These are phyloP conservation scores for Mycena citricolor DNA, from an alignment of 1,284 basidiomycete species.

Conservation along the genomic window DNA sequence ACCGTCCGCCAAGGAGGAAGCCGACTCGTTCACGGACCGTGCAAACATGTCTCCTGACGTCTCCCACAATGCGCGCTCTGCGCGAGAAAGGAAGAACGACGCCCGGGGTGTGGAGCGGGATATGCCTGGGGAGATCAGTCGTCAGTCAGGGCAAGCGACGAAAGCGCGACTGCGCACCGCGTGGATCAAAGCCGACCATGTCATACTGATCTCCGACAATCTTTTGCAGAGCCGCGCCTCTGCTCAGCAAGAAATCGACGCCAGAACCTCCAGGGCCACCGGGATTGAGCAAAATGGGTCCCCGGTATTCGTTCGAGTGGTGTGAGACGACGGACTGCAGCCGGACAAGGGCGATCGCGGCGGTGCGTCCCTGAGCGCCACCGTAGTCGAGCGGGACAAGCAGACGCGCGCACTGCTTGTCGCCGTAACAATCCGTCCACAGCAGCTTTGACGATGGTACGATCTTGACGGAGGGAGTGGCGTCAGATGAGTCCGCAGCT, in stretches of 20 bases:
- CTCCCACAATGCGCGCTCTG: conserved; percentile 15
- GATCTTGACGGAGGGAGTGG: too few relatives aligned
- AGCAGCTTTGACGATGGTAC: conserved; percentile 10
- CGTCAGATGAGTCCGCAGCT: too few relatives aligned
- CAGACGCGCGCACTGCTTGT: conserved; percentile 15
- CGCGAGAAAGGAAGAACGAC: conserved; percentile 18
- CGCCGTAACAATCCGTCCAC: conserved; percentile 16
- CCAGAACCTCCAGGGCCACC: conserved; percentile 35
- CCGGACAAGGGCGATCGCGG: conserved; percentile 31
- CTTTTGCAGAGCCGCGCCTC: conserved; percentile 2
- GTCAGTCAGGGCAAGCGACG: background rate
- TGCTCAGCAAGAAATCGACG: conserved; percentile 19
- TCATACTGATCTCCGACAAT: conserved; percentile 32
- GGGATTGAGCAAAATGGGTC: conserved; percentile 36
- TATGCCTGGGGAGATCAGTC: conserved; percentile 8
- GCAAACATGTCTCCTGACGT: background rate
- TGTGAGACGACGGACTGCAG: conserved; percentile 25
- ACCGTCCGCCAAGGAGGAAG: conserved; percentile 20
- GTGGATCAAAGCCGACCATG: conserved; percentile 36
- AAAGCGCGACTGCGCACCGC: conserved; percentile 21
- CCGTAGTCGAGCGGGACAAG: conserved; percentile 35
- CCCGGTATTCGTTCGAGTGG: conserved; percentile 27
- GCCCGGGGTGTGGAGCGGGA: conserved; percentile 17
- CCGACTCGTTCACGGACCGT: conserved; percentile 21
- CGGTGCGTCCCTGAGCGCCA: conserved; percentile 26